Conservation (phyloP, 768 basidiomycete genomes). For the Obba rivulosa region DNA sequence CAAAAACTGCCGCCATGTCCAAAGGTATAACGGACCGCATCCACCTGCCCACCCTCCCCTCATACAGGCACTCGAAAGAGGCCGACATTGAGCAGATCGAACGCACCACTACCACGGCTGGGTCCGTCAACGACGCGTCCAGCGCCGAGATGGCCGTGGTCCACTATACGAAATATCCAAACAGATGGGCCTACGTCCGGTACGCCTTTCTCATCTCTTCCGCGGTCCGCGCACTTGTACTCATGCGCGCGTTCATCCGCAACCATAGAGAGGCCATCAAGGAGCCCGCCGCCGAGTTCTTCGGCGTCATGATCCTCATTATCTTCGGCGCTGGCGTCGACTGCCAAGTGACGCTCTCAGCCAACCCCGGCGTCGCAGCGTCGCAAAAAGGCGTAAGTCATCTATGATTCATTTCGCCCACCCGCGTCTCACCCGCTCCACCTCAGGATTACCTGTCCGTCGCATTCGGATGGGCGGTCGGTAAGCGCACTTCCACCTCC, state of each 20-base stretch:
- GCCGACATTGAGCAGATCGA: conserved; percentile 6
- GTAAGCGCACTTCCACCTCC: conserved; percentile 16
- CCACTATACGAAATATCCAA: conserved; percentile 37
- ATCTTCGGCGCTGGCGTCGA: conserved; percentile 56
- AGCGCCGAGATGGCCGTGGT: conserved; percentile 11
- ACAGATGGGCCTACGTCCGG: conserved; percentile 54
- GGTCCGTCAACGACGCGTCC: not conserved
- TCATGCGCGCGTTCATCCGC: not conserved
- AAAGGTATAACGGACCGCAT: no score
- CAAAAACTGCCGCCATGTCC: no score
- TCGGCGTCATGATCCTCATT: conserved; percentile 53
- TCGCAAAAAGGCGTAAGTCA: conserved; percentile 47
- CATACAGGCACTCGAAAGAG: conserved; percentile 9
- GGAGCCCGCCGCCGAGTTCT: conserved; percentile 61
- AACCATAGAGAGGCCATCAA: conserved; percentile 37
- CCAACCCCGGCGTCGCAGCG: conserved; percentile 37
- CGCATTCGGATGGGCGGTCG: conserved; percentile 52
- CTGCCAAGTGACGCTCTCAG: conserved; percentile 51
- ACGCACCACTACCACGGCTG: not conserved
- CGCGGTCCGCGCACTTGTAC: not conserved
- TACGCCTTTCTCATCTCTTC: conserved; percentile 19
- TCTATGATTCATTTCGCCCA: not conserved
- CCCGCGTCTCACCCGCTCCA: not conserved
- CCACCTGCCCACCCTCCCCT: conserved; percentile 8
- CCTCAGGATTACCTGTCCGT: conserved; percentile 42